phyloP scores from a whole-genome alignment of 768 basidiomycete species.

The Collybiopsis luxurians region DNA sequence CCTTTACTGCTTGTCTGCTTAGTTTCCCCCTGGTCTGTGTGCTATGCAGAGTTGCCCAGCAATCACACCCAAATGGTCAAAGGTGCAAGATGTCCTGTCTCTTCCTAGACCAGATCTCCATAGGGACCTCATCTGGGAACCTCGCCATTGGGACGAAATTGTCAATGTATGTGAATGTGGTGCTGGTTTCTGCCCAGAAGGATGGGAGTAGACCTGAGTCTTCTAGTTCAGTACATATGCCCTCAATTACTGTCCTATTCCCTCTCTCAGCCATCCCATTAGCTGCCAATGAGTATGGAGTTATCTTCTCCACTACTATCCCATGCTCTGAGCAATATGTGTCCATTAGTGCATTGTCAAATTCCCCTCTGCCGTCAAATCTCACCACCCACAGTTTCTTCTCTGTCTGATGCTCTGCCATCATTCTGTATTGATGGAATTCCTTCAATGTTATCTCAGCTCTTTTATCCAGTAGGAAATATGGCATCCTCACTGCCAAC shows the following conservation, averaged over 20 bases:
- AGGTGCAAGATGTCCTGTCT: no score
- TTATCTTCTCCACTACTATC: slow-evolving; percentile 17
- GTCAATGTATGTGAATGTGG: neutral
- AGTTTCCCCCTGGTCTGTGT: neutral
- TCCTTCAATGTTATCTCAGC: slow-evolving; percentile 13
- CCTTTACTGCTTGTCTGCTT: neutral
- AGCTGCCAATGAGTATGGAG: slow-evolving; percentile 20
- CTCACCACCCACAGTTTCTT: slow-evolving; percentile 12
- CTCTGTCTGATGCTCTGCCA: slow-evolving; percentile 16
- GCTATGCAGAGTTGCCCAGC: neutral
- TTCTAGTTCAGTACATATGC: neutral
- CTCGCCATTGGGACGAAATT: neutral
- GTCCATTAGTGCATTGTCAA: slow-evolving; percentile 18
- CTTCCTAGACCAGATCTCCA: no score
- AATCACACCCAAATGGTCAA: no score
- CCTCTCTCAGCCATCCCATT: slow-evolving; percentile 23
- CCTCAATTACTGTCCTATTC: slow-evolving; percentile 20
- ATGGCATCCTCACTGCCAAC: slow-evolving; percentile 9
- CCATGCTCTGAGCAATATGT: slow-evolving; percentile 15
- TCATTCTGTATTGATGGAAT: slow-evolving; percentile 10
- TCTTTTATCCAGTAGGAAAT: slow-evolving; percentile 22
- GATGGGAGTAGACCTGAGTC: no score
- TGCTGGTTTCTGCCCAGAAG: neutral
- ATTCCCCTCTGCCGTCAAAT: slow-evolving; percentile 27
- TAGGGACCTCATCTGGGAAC: no score